Evolutionary conservation across 129 eudicot species (phyloP), one percentile per base, ranked within the genome.

Genomic region (Flaveria bidentis): DNA sequence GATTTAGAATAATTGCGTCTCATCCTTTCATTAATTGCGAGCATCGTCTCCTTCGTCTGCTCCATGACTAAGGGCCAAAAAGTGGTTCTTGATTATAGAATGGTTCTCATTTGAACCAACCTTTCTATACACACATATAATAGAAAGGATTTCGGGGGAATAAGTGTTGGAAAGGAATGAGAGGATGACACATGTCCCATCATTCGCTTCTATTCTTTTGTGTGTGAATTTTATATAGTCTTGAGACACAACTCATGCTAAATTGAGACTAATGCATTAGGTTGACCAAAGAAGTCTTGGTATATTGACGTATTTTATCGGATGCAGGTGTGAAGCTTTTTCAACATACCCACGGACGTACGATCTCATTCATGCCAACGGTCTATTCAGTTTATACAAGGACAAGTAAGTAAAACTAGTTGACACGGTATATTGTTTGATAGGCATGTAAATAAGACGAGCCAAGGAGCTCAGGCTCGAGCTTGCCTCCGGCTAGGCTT

Each of bases 271-370:
- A 2, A 26, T 72, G 64, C 74, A 69, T 4, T 12, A 69, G 8
- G 56, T 20, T 74, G 77, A 74, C 17, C 26, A 2, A 15, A 74
- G 14, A 60, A 47, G 8, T 47, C 20, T 44, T 28, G 62, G 28
- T 6, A 41, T 42, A 30, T 36, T 76, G 65, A 36, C 74, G 28
- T 58, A 33, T 15, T 74, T 69, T 53, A 26, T 22, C 50, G 72
- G 45, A 17, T 75, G 47, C 84, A 93, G 97, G 98, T 93, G 98
- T 85, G 98, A 93, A 78, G 98, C 82, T 56, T 93, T 93, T 84
- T 93, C 98, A 18, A 93, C 97, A 16, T 93, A 91, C 84, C 98
- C 98, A 44, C 88, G 98, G 71, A 93, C 98, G 9, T 93, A 93
- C 15, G 98, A 93, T 58, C 96, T 95, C 66, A 95, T 95, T 82